phyloP scores from a whole-genome alignment of 78 protist species.

The Paratrimastix pyriformis region DNA sequence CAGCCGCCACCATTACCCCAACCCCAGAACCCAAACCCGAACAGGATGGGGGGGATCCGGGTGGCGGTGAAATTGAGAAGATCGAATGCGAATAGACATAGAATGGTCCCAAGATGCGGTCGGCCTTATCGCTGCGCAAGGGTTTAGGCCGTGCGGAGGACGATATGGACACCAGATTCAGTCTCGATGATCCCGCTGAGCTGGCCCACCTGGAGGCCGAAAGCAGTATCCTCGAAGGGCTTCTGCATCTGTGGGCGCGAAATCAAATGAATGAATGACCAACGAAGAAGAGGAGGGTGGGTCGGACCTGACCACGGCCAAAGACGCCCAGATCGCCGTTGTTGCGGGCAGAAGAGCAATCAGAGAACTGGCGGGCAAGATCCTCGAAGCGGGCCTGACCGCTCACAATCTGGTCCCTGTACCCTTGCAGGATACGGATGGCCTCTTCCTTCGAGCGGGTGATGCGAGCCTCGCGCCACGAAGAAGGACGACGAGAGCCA shows the following conservation, averaged over 20 bases:
- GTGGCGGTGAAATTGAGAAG: no score
- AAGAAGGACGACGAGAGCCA: slow-evolving; percentile 4
- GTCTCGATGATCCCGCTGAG: slow-evolving; percentile 17
- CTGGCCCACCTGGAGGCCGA: background rate
- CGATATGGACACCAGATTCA: slow-evolving; percentile 26
- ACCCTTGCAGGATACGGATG: background rate
- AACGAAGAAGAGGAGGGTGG: no score
- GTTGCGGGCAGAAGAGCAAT: slow-evolving; percentile 14
- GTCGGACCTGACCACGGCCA: slow-evolving; percentile 2
- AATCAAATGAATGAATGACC: no score
- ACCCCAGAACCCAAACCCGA: no score
- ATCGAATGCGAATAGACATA: no score
- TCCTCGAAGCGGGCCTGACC: background rate
- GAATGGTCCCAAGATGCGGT: no score
- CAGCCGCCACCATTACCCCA: no score
- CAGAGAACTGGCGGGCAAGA: slow-evolving; percentile 12
- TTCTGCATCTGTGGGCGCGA: slow-evolving; percentile 37
- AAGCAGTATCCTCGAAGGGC: slow-evolving; percentile 4
- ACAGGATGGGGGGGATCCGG: no score
- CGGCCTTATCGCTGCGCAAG: no score
- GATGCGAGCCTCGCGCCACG: slow-evolving; percentile 21
- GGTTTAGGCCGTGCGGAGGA: slow-evolving; percentile 23
- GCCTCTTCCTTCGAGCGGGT: slow-evolving; percentile 23
- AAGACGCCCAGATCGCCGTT: background rate
- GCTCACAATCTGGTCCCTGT: background rate